A percentile compares a stretch with the other conserved stretches of the same genome.
Evolutionary conservation across 352 stramenopile species (phyloP).

Genomic region (Pythium myriotylum): DNA sequence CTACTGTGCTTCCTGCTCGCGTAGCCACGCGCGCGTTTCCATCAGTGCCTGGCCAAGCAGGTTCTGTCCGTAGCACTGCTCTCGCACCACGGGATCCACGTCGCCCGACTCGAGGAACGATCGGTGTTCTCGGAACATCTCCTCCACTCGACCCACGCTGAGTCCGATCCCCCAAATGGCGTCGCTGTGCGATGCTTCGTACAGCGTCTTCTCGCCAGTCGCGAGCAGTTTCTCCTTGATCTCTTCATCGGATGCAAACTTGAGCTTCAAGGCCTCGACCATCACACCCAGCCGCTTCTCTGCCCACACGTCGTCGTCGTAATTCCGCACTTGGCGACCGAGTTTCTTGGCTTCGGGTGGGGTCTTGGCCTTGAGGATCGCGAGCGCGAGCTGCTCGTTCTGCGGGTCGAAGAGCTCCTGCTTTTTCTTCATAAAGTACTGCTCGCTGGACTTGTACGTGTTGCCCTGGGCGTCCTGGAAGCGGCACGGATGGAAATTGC

Average conservation of each 20-base stretch:
- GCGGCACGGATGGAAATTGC: conserved; percentile 64
- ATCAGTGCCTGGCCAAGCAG: conserved; percentile 62
- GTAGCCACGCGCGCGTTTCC: conserved; percentile 48
- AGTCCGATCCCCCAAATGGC: conserved; percentile 69
- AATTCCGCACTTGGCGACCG: conserved; percentile 54
- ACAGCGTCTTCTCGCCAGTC: conserved; percentile 48
- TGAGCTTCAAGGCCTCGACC: conserved; percentile 67
- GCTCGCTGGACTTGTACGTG: conserved; percentile 64
- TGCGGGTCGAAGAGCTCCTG: conserved; percentile 62
- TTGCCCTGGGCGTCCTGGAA: conserved; percentile 40
- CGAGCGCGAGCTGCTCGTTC: conserved; percentile 41
- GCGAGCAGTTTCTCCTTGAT: conserved; percentile 40
- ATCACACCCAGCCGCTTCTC: conserved; percentile 47
- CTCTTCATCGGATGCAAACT: conserved; percentile 45
- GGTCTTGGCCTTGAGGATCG: conserved; percentile 51
- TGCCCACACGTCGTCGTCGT: conserved; percentile 51
- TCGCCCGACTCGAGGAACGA: conserved; percentile 43
- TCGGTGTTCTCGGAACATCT: conserved; percentile 40
- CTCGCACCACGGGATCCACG: conserved; percentile 33
- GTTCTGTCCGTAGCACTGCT: conserved; percentile 50
- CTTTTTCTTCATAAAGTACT: conserved; percentile 78
- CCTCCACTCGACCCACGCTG: conserved; percentile 38
- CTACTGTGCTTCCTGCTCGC: conserved; percentile 18
- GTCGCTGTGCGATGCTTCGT: conserved; percentile 53
- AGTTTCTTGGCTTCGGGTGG: conserved; percentile 52